phyloP scores from a whole-genome alignment of 2,329 filamentous ascomycete genomes.

The Microdochium nivale region DNA sequence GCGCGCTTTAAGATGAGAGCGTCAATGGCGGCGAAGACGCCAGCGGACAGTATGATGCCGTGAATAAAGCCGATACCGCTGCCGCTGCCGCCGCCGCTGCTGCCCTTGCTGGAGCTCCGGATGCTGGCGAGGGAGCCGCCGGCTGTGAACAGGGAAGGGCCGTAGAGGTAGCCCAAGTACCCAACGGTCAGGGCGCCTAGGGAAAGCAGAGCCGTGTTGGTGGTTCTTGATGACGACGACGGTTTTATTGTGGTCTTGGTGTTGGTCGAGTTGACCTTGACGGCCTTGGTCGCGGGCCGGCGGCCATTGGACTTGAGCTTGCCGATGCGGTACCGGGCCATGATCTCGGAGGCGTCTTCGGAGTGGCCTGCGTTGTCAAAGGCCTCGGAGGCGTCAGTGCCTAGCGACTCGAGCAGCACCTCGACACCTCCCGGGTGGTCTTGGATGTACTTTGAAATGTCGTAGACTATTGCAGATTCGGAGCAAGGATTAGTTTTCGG shows the following conservation, averaged over 20 bases:
- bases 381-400: conserved; percentile 68
- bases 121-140: neutral
- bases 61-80: conserved; percentile 24
- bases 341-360: conserved; percentile 42
- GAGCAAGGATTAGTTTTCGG: too few relatives aligned
- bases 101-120: conserved; percentile 1
- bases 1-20: conserved; percentile 19
- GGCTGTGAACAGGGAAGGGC: neutral
- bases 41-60: conserved; percentile 26
- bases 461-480: conserved; percentile 35
- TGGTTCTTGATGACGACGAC: neutral
- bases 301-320: conserved; percentile 22
- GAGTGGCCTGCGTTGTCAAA: conserved; percentile 83
- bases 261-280: conserved; percentile 10
- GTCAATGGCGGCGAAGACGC: conserved; percentile 21
- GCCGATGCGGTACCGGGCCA: conserved; percentile 28
- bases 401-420: conserved; percentile 67
- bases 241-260: conserved; percentile 6
- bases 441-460: conserved; percentile 46
- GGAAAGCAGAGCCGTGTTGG: neutral
- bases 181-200: neutral
- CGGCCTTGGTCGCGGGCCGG: conserved; percentile 11
- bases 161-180: neutral
- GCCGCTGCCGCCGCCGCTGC: conserved; percentile 2
- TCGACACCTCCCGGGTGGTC: conserved; percentile 69